Conservation (phyloP, 441 rosid species). For the Arabidopsis lyrata region DNA sequence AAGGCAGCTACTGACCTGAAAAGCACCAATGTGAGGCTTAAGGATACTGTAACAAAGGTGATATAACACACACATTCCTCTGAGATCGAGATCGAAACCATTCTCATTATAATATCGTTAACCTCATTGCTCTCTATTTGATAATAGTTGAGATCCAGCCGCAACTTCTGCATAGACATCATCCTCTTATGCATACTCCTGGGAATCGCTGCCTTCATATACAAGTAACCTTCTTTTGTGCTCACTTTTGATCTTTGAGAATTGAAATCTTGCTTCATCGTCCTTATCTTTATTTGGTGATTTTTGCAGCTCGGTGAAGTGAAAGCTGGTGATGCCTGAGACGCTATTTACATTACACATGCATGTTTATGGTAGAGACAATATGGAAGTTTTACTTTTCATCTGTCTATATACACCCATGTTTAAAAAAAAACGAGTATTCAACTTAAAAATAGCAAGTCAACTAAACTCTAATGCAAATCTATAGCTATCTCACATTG, state of each 20-base stretch:
- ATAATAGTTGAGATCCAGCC: constrained; percentile 62
- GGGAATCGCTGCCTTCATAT: constrained; percentile 69
- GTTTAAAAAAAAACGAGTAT: too few species aligned
- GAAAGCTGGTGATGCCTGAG: constrained; percentile 14
- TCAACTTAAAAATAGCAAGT: too few species aligned
- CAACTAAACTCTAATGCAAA: too few species aligned
- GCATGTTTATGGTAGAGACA: neutral
- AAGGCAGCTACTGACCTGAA: constrained; percentile 61
- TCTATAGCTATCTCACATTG: neutral
- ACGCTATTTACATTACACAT: neutral
- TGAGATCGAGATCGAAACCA: constrained; percentile 9
- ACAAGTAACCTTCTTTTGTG: constrained; percentile 52
- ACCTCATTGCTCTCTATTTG: constrained; percentile 10
- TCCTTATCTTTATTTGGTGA: neutral
- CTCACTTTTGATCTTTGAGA: neutral
- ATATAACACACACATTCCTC: constrained; percentile 2
- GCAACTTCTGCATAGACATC: constrained; percentile 72
- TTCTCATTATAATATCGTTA: neutral
- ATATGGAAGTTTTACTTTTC: neutral
- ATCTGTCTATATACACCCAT: neutral
- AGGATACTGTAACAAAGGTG: constrained; percentile 63
- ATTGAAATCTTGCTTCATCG: constrained; percentile 20
- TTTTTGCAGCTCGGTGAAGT: constrained; percentile 42
- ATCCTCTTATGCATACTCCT: constrained; percentile 60
- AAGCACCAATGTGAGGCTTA: constrained; percentile 63